phyloP scores from a whole-genome alignment of 2,329 filamentous ascomycete species.

The Pleoardoris graminearum region DNA sequence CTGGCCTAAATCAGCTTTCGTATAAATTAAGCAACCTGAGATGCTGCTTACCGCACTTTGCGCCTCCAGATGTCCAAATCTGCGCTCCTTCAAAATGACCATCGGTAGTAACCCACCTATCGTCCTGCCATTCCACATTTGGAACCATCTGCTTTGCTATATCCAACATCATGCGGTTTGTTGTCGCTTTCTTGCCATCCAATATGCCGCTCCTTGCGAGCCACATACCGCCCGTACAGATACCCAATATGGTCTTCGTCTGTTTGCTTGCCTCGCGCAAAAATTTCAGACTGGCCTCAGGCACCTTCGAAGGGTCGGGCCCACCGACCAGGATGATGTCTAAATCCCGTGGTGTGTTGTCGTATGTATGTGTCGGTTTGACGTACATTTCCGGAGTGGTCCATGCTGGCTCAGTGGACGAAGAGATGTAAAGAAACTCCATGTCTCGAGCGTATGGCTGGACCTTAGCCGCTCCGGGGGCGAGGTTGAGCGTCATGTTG shows the following conservation, averaged over 20 bases:
- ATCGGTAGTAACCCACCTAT: constrained; percentile 45
- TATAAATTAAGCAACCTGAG: not conserved
- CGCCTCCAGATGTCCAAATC: constrained; percentile 48
- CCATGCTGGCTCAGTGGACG: constrained; percentile 36
- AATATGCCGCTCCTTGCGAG: constrained; percentile 44
- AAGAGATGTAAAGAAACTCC: constrained; percentile 47
- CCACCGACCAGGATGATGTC: constrained; percentile 49
- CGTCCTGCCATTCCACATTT: constrained; percentile 44
- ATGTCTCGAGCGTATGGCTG: constrained; percentile 32
- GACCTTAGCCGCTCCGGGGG: constrained; percentile 18
- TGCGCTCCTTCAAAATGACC: constrained; percentile 36
- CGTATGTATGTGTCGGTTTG: constrained; percentile 19
- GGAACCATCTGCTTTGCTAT: constrained; percentile 36
- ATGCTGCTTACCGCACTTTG: constrained; percentile 39
- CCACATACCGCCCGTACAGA: constrained; percentile 48
- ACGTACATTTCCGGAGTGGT: constrained; percentile 40
- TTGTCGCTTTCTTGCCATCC: constrained; percentile 46
- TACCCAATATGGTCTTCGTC: constrained; percentile 45
- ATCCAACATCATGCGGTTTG: constrained; percentile 40
- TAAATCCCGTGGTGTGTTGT: constrained; percentile 47
- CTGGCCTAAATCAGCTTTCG: constrained; percentile 8
- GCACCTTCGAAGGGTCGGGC: constrained; percentile 34
- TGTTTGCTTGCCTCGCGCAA: constrained; percentile 42
- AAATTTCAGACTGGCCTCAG: constrained; percentile 41
- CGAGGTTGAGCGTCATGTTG: constrained; percentile 18